Evolutionary conservation across 225 moss, liverwort and hornwort genomes (phyloP).

Genomic region (Pseudoscleropodium purum): DNA sequence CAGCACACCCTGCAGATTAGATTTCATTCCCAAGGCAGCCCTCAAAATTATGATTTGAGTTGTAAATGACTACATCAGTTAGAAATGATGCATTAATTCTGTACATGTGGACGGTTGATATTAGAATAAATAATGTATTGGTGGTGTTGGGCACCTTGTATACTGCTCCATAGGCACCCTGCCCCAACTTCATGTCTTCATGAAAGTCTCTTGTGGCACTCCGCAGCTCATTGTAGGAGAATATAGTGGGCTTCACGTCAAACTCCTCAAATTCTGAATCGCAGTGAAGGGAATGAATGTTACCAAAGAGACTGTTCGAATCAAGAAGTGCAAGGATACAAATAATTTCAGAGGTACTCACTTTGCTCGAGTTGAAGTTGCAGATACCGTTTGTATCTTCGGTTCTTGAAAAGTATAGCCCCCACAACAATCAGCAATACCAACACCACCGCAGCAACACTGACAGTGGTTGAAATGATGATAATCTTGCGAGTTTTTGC

Average conservation of each 20-base stretch:
- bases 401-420: neutral
- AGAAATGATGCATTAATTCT: too few relatives aligned
- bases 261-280: neutral
- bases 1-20: neutral
- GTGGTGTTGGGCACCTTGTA: neutral
- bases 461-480: neutral
- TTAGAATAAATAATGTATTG: too few relatives aligned
- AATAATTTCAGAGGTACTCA: neutral
- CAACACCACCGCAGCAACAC: neutral
- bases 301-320: neutral
- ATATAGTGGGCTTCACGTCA: neutral
- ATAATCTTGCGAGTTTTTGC: neutral
- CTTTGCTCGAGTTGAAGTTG: neutral
- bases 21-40: too few relatives aligned
- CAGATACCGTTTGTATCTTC: neutral
- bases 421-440: neutral
- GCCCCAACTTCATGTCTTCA: neutral
- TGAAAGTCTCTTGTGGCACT: neutral
- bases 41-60: too few relatives aligned
- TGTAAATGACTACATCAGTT: too few relatives aligned
- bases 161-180: neutral
- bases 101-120: too few relatives aligned
- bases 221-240: neutral
- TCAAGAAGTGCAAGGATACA: neutral
- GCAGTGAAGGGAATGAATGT: neutral